Evolutionary conservation across 2,329 filamentous ascomycete genomes (phyloP).

Genomic region (Fusarium robinianum): DNA sequence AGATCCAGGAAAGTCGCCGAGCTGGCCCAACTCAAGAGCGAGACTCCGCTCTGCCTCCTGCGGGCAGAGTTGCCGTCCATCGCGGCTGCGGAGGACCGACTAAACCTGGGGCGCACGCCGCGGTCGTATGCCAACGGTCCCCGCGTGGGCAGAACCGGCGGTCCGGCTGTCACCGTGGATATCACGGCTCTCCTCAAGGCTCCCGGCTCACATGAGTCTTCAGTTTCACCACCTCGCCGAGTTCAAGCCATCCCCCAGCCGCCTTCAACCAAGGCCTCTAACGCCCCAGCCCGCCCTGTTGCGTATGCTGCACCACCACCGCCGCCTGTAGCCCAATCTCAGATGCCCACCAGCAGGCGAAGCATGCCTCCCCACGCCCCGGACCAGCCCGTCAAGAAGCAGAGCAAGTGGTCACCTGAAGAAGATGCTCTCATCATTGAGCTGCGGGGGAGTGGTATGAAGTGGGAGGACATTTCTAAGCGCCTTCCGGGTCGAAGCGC

Average conservation of each 20-base stretch:
- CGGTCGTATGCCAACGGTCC: slow-evolving; percentile 38
- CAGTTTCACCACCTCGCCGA: slow-evolving; percentile 49
- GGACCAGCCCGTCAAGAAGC: slow-evolving; percentile 82
- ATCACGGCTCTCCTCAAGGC: slow-evolving; percentile 86
- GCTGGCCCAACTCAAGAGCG: slow-evolving; percentile 50
- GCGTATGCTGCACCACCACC: slow-evolving; percentile 31
- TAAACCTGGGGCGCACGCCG: slow-evolving; percentile 37
- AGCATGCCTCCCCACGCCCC: slow-evolving; percentile 52
- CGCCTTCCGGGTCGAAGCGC: slow-evolving; percentile 86
- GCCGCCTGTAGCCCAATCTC: slow-evolving; percentile 40
- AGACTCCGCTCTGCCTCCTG: slow-evolving; percentile 48
- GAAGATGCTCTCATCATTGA: slow-evolving; percentile 95
- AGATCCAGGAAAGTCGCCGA: slow-evolving; percentile 38
- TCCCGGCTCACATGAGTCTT: slow-evolving; percentile 73
- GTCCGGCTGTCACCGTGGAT: slow-evolving; percentile 79
- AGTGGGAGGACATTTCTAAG: slow-evolving; percentile 98
- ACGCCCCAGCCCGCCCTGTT: slow-evolving; percentile 28
- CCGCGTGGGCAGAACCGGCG: slow-evolving; percentile 33
- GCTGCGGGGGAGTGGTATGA: slow-evolving; percentile 88
- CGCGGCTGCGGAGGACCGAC: slow-evolving; percentile 35
- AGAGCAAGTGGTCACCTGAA: slow-evolving; percentile 94
- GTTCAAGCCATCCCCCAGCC: slow-evolving; percentile 30
- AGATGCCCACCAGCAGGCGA: slow-evolving; percentile 40
- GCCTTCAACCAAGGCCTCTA: slow-evolving; percentile 29
- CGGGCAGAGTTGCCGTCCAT: slow-evolving; percentile 46